phyloP scores from a whole-genome alignment of 768 basidiomycete species.

The Mycena kentingensis region DNA sequence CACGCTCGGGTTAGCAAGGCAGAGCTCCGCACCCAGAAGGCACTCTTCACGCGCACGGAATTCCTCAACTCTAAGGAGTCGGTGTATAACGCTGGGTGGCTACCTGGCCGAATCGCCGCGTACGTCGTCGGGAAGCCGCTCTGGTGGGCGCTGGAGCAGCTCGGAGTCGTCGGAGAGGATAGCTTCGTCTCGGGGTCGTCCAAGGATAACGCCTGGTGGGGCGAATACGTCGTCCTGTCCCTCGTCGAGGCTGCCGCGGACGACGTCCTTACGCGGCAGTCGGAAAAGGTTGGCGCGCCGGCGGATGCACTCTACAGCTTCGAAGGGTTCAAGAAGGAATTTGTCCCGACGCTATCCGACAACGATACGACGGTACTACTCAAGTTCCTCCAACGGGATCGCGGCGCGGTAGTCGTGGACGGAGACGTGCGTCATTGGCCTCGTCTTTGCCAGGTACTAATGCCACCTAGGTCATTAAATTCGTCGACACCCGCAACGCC shows the following conservation, averaged over 20 bases:
- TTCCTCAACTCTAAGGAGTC: slow-evolving; percentile 61
- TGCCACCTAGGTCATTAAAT: slow-evolving; percentile 74
- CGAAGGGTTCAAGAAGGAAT: slow-evolving; percentile 61
- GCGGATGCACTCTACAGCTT: slow-evolving; percentile 64
- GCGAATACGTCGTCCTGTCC: slow-evolving; percentile 70
- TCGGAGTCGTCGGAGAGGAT: slow-evolving; percentile 73
- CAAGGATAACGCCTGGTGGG: slow-evolving; percentile 58
- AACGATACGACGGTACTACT: slow-evolving; percentile 70
- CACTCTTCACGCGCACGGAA: slow-evolving; percentile 49
- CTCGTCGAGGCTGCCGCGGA: slow-evolving; percentile 70
- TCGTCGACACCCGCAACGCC: slow-evolving; percentile 45
- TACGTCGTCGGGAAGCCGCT: slow-evolving; percentile 76
- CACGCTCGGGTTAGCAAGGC: slow-evolving; percentile 59
- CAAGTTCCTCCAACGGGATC: slow-evolving; percentile 80
- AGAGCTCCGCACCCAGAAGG: slow-evolving; percentile 54
- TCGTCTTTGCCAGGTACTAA: slow-evolving; percentile 1
- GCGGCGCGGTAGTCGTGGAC: slow-evolving; percentile 59
- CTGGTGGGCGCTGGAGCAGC: slow-evolving; percentile 85
- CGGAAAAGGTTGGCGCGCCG: slow-evolving; percentile 44
- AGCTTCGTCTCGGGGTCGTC: slow-evolving; percentile 33
- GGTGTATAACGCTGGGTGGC: slow-evolving; percentile 68
- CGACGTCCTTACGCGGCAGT: slow-evolving; percentile 47
- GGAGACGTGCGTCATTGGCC: slow-evolving; percentile 55
- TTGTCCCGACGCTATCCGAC: slow-evolving; percentile 56
- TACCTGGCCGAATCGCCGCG: slow-evolving; percentile 69